A percentile compares a stretch with the other conserved stretches of the same genome.
Conservation (phyloP, 2,329 filamentous ascomycete genomes). For the Alternaria sp. region DNA sequence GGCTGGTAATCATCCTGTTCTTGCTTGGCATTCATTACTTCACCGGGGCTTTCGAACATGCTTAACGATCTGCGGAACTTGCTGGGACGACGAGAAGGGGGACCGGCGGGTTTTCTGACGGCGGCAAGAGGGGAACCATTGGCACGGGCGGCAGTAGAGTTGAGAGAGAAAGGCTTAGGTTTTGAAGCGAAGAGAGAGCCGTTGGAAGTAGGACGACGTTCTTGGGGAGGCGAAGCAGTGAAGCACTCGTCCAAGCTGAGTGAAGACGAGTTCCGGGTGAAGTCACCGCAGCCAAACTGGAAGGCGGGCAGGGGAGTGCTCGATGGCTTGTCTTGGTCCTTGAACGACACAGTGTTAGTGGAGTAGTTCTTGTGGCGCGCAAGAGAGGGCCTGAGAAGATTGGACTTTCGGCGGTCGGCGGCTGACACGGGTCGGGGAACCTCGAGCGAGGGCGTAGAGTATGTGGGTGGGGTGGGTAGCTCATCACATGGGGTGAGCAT, state of each 20-base stretch:
- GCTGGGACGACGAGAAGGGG: constrained; percentile 74
- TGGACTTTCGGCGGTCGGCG: constrained; percentile 46
- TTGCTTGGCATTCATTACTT: constrained; percentile 74
- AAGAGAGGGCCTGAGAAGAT: constrained; percentile 75
- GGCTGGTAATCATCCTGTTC: constrained; percentile 69
- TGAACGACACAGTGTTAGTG: constrained; percentile 68
- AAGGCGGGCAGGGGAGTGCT: constrained; percentile 71
- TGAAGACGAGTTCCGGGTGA: constrained; percentile 59
- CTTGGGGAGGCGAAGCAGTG: constrained; percentile 76
- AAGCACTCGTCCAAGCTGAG: constrained; percentile 83
- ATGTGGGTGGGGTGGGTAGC: constrained; percentile 33
- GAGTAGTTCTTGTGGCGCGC: constrained; percentile 77
- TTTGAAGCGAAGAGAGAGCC: constrained; percentile 64
- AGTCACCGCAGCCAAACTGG: constrained; percentile 67
- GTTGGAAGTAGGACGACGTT: constrained; percentile 65
- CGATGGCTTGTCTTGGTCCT: constrained; percentile 60
- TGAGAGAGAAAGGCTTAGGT: constrained; percentile 68
- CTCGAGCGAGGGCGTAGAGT: constrained; percentile 37
- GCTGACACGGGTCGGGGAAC: constrained; percentile 45
- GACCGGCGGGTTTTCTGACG: constrained; percentile 66
- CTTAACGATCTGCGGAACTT: constrained; percentile 89
- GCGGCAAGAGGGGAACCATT: constrained; percentile 77
- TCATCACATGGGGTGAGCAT: constrained; percentile 50
- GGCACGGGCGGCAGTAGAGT: constrained; percentile 62
- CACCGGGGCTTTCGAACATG: constrained; percentile 95